Base-by-base conservation (phyloP, 1,139 yeast species). In the Lodderomyces pseudojiufengensis region DNA sequence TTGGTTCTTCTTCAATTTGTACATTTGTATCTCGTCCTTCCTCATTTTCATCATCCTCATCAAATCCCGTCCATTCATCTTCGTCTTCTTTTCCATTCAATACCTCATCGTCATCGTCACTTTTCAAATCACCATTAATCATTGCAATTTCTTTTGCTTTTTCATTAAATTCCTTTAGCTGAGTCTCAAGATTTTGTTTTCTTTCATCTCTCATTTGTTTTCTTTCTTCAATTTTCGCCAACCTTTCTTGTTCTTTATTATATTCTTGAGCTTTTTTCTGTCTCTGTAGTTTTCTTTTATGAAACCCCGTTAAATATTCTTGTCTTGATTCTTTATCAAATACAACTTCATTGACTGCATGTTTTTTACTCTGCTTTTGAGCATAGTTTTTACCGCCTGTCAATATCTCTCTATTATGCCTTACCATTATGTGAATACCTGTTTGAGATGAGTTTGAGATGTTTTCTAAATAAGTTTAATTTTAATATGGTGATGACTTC, bases 291-390 rank as follows among this genome's bases (percentile, higher is more conserved):
- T 92, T 92, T 53, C 98, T 76, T 62, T 92, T 92, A 59, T 92
- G 98, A 57, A 92, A 92, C 24, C 98, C 98, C 1, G 97, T 92
- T 48, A 92, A 66, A 58, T 81, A 92, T 42, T 90, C 95, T 26
- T 68, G 62, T 56, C 96, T 67, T 18, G 80, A 74, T 26, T 76
- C 84, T 47, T 78, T 76, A 60, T 90, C 92, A 55, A 86, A 90
- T 2, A 75, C 77, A 24, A 90, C 94, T 54, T 86, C 95, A 24
- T 77, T 88, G 3, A 81, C 88, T 23, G 87, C 73, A 48, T 75
- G 79, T 50, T 76, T 76, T 50, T 76, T 79, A 41, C 76, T 64
- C 64, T 84, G 63, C 59, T 77, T 70, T 42, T 70, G 70, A n/a
- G 81, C 82, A 60, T 88, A 88, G 49, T 74, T 76, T 59, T 84